Base-by-base conservation (phyloP, 2,329 filamentous ascomycete species). In the Nothophoma quercina region DNA sequence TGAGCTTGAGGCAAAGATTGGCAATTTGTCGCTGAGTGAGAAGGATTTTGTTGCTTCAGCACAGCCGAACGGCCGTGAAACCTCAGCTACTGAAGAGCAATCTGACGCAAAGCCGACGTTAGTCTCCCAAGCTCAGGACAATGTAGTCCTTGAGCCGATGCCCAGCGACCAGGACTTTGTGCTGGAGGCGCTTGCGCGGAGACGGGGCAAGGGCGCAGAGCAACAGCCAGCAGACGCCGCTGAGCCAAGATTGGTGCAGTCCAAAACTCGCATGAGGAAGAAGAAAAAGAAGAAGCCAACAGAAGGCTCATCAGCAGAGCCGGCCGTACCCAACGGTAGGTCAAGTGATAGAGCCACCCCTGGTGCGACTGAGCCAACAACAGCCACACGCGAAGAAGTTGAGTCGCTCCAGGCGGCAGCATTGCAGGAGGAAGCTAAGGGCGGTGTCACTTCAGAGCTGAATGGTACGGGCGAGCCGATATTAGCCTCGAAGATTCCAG, bases 261-360 rank as follows among this genome's bases (percentile, higher is more conserved):
- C 68, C 3, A 75, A 72, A 32, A 69, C 74, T 32, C 64, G 71
- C 8, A 73, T 75, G 70, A 59, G 72, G 26, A 58, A 66, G 13
- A 65, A 67, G 43, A 63, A 63, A 30, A 71, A 65, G 43, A 70
- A 61, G 49, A 60, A 55, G 38, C 51, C 52, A 41, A 57, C 51
- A n/a, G 63, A 69, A 16, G 43, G n/a, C 12, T 23, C 35, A 28
- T 18, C 30, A 4, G 32, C 9, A 10, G 39, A 39, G 16, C 16
- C 44, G 8, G 8, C 13, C n/a, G 16, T 23, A 16, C 16, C 22
- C 5, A 53, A 23, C 7, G 22, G 28, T 5, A 15, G 40, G 6
- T 22, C 19, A 21, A 23, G 44, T 10, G 9, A 40, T 2, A n/a
- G 13, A 5, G 4, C 21, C 19, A 21, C 7, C 12, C 21, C 21